These are phyloP conservation scores for Cephaloascus albidus DNA, from an alignment of 805 yeast genomes.

Conservation along the genomic window DNA sequence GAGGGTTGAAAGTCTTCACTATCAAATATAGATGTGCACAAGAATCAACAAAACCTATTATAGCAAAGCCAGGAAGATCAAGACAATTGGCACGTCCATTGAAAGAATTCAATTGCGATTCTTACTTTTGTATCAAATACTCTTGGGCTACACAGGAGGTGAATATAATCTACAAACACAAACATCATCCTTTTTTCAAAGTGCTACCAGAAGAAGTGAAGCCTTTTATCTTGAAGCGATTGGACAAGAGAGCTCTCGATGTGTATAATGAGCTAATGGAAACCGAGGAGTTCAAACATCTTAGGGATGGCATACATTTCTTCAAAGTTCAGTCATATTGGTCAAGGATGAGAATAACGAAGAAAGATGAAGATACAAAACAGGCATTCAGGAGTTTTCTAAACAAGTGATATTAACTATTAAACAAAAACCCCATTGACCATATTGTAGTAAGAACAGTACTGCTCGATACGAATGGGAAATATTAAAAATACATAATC, in stretches of 20 bases:
- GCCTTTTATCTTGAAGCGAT: conserved; percentile 8
- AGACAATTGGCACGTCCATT: conserved; percentile 9
- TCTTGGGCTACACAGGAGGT: conserved; percentile 7
- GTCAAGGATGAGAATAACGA: conserved; percentile 9
- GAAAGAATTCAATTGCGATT: conserved; percentile 9
- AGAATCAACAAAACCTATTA: background rate
- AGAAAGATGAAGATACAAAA: conserved; percentile 9
- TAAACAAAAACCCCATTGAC: too few relatives aligned
- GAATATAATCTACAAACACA: conserved; percentile 8
- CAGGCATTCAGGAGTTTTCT: conserved; percentile 11
- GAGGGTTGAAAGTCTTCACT: conserved; percentile 9
- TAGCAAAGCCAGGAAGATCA: background rate
- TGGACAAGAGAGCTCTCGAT: conserved; percentile 10
- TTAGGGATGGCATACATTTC: conserved; percentile 7
- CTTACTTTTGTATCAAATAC: conserved; percentile 8
- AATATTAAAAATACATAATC: too few relatives aligned
- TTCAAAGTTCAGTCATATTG: conserved; percentile 11
- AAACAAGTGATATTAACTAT: conserved; percentile 1
- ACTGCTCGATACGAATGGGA: too few relatives aligned
- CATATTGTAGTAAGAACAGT: too few relatives aligned
- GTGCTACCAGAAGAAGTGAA: conserved; percentile 10
- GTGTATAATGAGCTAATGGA: conserved; percentile 8
- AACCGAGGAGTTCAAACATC: conserved; percentile 5
- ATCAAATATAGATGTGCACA: conserved; percentile 10
- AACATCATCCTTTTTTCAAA: conserved; percentile 8